Base-by-base conservation (phyloP, 2,329 filamentous ascomycete genomes). In the Aspergillus amoenus region DNA sequence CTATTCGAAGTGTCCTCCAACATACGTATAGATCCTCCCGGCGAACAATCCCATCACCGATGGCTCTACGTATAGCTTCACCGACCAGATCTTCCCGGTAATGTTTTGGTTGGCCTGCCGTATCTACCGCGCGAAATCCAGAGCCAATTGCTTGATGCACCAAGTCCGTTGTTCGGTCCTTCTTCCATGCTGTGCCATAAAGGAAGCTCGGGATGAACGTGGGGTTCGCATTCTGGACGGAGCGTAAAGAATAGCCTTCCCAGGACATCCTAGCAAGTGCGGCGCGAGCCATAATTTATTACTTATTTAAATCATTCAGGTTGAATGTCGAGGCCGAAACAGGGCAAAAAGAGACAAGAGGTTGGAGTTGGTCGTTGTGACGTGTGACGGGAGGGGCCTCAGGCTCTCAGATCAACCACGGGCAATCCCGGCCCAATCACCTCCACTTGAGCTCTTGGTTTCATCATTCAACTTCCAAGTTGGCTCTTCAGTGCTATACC, bases 151-250 rank as follows among this genome's bases (percentile, higher is more conserved):
- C 90, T 61, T 81, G 73, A 64, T 87, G 84, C 21, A 94, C 90
- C 3, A 93, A 79, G 54, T 83, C 78, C 18, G 82, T 80, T 0
- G 89, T 91, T 17, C 76, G 75, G 1, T 88, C 84, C 66, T 88
- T 87, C 73, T 94, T 94, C 90, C 90, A 93, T n/a, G 90, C 90
- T 2, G 90, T 93, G 51, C 90, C 90, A 71, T 94, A 94, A 61
- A 94, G 75, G 61, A 84, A 80, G 4, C 75, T 68, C 4, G 78
- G 78, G 44, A 76, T 70, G n/a, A 62, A 59, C 13, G 67, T 62
- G 30, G 66, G 58, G 13, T 57, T 60, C 17, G 64, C 65, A 30
- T 64, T 61, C 27, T 62, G 66, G 24, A 62, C 61, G 13, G 67
- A 60, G 32, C 66, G 68, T 44, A 73, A 60, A 47, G 63, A 58